Conservation (phyloP, 805 yeast genomes). For the Isabelozyma rhagii region DNA sequence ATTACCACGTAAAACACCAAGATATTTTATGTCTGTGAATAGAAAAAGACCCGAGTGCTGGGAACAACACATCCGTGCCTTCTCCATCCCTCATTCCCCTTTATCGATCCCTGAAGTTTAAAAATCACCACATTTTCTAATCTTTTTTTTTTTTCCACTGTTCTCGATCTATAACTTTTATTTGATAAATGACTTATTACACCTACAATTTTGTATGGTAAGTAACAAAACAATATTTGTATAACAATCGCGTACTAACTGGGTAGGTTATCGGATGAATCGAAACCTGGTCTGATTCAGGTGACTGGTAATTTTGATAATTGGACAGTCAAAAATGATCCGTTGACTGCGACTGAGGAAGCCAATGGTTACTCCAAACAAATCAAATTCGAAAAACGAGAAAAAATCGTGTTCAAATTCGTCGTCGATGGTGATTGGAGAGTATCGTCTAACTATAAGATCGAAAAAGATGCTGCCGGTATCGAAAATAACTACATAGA, state of each 20-base stretch:
- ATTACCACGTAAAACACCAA: not conserved
- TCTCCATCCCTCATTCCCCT: not conserved
- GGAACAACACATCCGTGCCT: not conserved
- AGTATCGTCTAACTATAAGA: constrained; percentile 17
- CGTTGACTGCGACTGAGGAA: constrained; percentile 10
- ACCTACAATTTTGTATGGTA: constrained; percentile 13
- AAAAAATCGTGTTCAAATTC: constrained; percentile 35
- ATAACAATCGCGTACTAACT: constrained; percentile 2
- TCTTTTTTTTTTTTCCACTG: not conserved
- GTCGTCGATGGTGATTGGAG: constrained; percentile 35
- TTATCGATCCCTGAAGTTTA: not conserved
- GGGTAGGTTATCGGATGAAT: constrained; percentile 9
- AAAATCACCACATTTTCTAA: not conserved
- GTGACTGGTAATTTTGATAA: constrained; percentile 42
- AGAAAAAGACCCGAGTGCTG: not conserved
- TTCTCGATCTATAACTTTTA: not conserved
- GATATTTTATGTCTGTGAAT: not conserved
- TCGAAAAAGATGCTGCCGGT: constrained; percentile 30
- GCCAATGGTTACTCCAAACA: not conserved
- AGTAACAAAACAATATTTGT: constrained; percentile 2
- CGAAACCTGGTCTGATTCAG: constrained; percentile 18
- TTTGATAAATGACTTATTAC: constrained; percentile 8
- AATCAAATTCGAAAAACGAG: constrained; percentile 16
- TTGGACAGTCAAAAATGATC: constrained; percentile 28
- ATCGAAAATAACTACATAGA: constrained; percentile 32